Evolutionary conservation across 2,329 filamentous ascomycete species (phyloP).

Genomic region (Fusarium floridanum): DNA sequence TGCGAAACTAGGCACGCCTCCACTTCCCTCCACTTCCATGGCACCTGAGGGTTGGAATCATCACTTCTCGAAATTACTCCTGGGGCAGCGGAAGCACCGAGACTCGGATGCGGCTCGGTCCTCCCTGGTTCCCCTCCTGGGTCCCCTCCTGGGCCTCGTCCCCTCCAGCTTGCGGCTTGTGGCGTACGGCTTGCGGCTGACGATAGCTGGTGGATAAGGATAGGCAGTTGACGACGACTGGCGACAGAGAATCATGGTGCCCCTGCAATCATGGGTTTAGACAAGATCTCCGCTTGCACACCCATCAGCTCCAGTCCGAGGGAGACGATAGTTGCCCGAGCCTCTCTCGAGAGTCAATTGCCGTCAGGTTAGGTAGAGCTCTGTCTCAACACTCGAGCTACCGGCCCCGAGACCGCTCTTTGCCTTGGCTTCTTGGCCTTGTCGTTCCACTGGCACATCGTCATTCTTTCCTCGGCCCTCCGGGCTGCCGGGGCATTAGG

Average conservation of each 20-base stretch:
- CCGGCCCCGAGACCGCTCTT: constrained; percentile 28
- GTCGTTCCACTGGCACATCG: neutral
- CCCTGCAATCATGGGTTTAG: neutral
- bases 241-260: neutral
- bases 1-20: constrained; percentile 12
- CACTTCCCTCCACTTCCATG: constrained; percentile 3
- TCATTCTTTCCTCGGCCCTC: constrained; percentile 13
- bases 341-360: neutral
- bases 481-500: constrained; percentile 8
- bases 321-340: neutral
- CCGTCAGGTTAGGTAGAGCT: neutral
- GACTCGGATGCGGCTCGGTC: constrained; percentile 19
- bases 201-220: constrained; percentile 3
- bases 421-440: neutral
- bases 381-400: neutral
- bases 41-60: constrained; percentile 9
- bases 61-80: constrained; percentile 11
- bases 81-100: constrained; percentile 6
- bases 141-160: neutral
- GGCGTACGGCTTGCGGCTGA: constrained; percentile 11
- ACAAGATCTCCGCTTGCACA: neutral
- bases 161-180: constrained; percentile 8
- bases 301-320: neutral
- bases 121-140: neutral
- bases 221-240: constrained; percentile 4